Conservation (phyloP, 352 stramenopile genomes). For the Globisporangium sylvaticum region DNA sequence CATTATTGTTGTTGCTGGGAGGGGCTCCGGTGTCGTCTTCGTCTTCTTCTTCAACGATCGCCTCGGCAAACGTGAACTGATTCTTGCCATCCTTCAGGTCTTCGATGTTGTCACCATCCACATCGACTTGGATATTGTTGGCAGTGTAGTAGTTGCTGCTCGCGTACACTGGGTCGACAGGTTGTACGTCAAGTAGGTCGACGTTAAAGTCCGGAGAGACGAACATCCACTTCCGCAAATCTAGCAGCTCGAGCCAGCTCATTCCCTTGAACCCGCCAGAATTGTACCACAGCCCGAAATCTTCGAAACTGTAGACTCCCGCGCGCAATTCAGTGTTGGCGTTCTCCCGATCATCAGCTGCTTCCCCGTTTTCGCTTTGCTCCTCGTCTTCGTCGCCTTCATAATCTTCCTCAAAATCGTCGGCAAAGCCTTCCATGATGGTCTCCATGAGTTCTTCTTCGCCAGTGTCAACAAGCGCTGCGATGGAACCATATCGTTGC, state of each 20-base stretch:
- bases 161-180: slow-evolving; percentile 64
- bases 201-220: slow-evolving; percentile 66
- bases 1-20: slow-evolving; percentile 12
- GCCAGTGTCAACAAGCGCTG: slow-evolving; percentile 71
- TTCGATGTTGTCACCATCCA: slow-evolving; percentile 39
- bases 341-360: slow-evolving; percentile 19
- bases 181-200: slow-evolving; percentile 59
- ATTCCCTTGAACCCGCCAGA: slow-evolving; percentile 66
- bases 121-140: slow-evolving; percentile 80
- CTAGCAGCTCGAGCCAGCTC: slow-evolving; percentile 84
- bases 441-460: slow-evolving; percentile 75
- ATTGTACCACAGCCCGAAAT: slow-evolving; percentile 87
- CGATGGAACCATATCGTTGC: slow-evolving; percentile 55
- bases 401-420: slow-evolving; percentile 32
- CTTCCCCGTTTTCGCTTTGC: slow-evolving; percentile 16
- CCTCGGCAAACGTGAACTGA: slow-evolving; percentile 59
- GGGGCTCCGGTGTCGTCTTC: slow-evolving; percentile 36
- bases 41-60: slow-evolving; percentile 65
- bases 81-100: slow-evolving; percentile 31
- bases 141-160: slow-evolving; percentile 83
- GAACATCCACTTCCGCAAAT: slow-evolving; percentile 83
- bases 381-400: slow-evolving; percentile 34
- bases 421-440: slow-evolving; percentile 57
- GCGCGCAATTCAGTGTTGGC: slow-evolving; percentile 48
- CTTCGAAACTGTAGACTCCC: slow-evolving; percentile 75